phyloP scores from a whole-genome alignment of 306 rosid genomes.

The Cotoneaster glaucophyllus region DNA sequence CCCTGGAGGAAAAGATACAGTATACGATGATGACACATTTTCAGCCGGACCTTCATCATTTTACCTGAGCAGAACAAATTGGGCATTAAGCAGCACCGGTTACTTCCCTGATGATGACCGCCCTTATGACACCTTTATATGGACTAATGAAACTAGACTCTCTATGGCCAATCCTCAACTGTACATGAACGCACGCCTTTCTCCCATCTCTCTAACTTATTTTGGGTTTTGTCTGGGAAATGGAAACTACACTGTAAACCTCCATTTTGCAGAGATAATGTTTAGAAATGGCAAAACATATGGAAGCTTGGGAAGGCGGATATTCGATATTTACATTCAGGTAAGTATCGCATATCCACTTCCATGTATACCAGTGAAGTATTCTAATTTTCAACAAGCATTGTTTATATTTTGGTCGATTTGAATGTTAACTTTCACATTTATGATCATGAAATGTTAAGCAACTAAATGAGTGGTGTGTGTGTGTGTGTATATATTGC shows the following conservation, averaged over 20 bases:
- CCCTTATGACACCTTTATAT: not conserved
- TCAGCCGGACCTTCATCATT: constrained; percentile 24
- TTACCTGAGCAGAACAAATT: constrained; percentile 17
- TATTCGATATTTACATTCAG: constrained; percentile 44
- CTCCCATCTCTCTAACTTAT: constrained; percentile 51
- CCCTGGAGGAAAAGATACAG: not conserved
- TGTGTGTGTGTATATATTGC: not conserved
- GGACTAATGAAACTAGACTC: constrained; percentile 24
- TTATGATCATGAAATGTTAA: not conserved
- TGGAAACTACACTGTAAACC: constrained; percentile 33
- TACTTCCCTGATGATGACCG: constrained; percentile 28
- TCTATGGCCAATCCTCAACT: constrained; percentile 26
- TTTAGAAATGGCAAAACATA: constrained; percentile 14
- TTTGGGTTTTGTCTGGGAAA: constrained; percentile 33
- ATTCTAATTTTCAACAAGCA: not conserved
- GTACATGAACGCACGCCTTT: constrained; percentile 55
- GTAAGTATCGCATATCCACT: not conserved
- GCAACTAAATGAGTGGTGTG: not conserved
- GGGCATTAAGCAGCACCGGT: constrained; percentile 56
- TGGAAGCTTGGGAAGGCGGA: constrained; percentile 45
- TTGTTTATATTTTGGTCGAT: not conserved
- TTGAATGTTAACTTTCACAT: no score
- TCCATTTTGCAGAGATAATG: constrained; percentile 38
- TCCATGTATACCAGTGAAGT: no score
- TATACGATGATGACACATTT: constrained; percentile 36